These are phyloP conservation scores for Corymbia calophylla DNA, from an alignment of 441 rosid genomes.

Conservation along the genomic window DNA sequence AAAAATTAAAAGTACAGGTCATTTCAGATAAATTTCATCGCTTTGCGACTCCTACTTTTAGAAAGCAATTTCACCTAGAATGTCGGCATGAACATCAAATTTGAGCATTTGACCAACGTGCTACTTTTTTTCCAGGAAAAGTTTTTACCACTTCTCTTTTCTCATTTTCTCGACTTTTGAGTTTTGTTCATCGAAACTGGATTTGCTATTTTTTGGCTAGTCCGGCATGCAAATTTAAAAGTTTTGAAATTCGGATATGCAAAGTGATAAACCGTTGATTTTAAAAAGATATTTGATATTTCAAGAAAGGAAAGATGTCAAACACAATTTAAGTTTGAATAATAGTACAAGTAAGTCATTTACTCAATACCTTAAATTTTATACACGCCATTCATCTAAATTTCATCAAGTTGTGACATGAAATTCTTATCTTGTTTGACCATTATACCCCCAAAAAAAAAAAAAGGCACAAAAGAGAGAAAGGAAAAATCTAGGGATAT, in stretches of 20 bases:
- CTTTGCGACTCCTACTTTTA: background rate
- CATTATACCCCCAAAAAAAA: background rate
- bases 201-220: background rate
- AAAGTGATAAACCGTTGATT: background rate
- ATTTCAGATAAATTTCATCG: background rate
- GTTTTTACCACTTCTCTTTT: background rate
- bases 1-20: background rate
- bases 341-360: background rate
- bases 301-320: rapidly evolving
- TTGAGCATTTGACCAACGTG: background rate
- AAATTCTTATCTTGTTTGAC: background rate
- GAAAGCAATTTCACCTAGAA: background rate
- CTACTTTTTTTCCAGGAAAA: background rate
- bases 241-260: background rate
- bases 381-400: background rate
- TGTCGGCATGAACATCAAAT: background rate
- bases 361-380: background rate
- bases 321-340: background rate
- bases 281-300: background rate
- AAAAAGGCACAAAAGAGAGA: background rate
- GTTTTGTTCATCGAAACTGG: background rate
- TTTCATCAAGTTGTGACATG: background rate
- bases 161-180: background rate
- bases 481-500: background rate
- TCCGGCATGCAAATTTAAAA: background rate